Conservation (phyloP, 306 rosid genomes). For the Castanea sativa region DNA sequence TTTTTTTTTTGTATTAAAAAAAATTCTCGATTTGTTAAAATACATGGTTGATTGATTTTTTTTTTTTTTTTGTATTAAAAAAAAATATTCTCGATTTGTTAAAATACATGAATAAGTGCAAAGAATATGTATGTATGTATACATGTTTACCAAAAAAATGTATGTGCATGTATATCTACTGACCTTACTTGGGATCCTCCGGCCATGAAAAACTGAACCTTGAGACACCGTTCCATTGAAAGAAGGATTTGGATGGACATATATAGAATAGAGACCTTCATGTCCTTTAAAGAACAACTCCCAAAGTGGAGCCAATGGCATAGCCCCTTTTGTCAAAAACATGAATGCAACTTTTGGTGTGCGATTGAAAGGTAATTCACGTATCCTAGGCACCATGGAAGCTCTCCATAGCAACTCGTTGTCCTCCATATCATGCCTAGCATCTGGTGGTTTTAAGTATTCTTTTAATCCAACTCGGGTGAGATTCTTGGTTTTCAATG, state of each 20-base stretch:
- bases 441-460: conserved; percentile 32
- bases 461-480: conserved; percentile 33
- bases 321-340: conserved; percentile 67
- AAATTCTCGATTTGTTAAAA: background rate
- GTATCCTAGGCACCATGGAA: conserved; percentile 46
- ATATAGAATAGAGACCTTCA: conserved; percentile 57
- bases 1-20: background rate
- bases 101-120: background rate
- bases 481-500: background rate
- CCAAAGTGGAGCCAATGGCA: conserved; percentile 76
- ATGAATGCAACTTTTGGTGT: conserved; percentile 73
- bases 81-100: background rate
- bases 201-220: conserved; percentile 53
- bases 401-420: conserved; percentile 81
- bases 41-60: background rate
- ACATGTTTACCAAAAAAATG: too few relatives aligned
- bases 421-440: conserved; percentile 66
- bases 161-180: conserved; percentile 1
- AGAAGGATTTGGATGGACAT: conserved; percentile 63
- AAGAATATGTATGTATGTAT: background rate
- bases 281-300: conserved; percentile 67
- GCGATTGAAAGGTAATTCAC: conserved; percentile 31
- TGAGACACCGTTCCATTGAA: conserved; percentile 37
- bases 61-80: background rate
- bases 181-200: conserved; percentile 83